Evolutionary conservation across 306 rosid species (phyloP), one percentile per base, ranked within the genome.

Genomic region (Pterocarpus santalinus): DNA sequence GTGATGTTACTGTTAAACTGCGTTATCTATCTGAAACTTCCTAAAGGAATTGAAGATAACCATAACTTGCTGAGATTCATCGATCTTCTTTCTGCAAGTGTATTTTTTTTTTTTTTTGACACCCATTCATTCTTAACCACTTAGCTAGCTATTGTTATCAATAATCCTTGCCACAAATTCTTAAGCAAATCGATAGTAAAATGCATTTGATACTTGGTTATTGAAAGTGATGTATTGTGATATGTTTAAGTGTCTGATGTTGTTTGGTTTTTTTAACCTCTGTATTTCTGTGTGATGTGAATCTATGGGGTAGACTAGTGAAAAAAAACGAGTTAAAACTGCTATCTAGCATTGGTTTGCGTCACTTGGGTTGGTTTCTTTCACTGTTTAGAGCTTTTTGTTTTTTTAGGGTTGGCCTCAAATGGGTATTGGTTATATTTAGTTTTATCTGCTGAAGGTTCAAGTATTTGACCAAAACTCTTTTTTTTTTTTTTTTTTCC

Each of bases 11-110:
- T 69, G 2, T 46, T 9, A 90, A 57, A 65, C 97, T 87, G 91
- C 92, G 94, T 91, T 91, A 90, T 86, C 89, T 86, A 78, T 82
- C 86, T 86, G 89, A 77, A 74, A 53, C 83, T 76, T 82, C 72
- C 30, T 53, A 17, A 62, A n/a, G 86, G 86, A 69, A 53, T 55
- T 86, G 89, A 73, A 72, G 86, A 86, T 69, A 79, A 68, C 49
- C 33, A 10, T 62, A 53, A 8, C 3, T 22, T 38, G 32, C 84
- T 86, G 89, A 86, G 89, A 81, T 81, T 80, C 79, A 33, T 34
- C 57, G 30, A 44, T 65, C 36, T 67, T 64, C 5, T 28, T 33
- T 2, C 61, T 64, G 1, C 30, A 53, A 63, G 8, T 64, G 1
- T 35, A 0, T 34, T 33, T 14, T 43, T 1, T 43, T 9, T 22